These are phyloP conservation scores for Rhizophora mangle DNA, from an alignment of 345 rosid species.

Conservation along the genomic window DNA sequence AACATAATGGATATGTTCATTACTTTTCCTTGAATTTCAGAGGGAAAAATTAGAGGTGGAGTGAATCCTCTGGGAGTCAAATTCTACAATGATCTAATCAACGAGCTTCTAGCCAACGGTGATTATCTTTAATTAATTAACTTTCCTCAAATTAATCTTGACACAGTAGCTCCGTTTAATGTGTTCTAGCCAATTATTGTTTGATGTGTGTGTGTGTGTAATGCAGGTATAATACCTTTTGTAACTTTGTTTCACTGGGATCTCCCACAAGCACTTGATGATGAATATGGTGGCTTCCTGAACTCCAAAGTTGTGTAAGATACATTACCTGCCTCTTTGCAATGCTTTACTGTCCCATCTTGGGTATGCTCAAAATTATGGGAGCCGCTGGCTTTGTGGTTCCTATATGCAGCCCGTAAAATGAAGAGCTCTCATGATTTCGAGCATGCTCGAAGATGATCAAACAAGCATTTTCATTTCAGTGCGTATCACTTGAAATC, in stretches of 20 bases:
- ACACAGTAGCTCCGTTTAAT: background rate
- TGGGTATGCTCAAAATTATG: too few species aligned
- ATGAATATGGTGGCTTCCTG: slow-evolving; percentile 53
- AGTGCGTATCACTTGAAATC: too few species aligned
- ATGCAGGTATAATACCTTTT: slow-evolving; percentile 45
- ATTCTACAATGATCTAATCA: slow-evolving; percentile 32
- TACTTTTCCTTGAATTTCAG: background rate
- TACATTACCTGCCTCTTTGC: too few species aligned
- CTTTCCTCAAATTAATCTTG: background rate
- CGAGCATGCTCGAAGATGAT: too few species aligned
- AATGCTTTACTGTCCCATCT: too few species aligned
- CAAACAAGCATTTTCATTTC: too few species aligned
- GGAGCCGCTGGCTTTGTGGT: too few species aligned
- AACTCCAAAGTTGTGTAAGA: slow-evolving; percentile 48
- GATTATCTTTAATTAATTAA: background rate
- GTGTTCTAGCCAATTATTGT: background rate
- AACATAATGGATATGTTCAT: background rate
- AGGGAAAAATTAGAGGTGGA: slow-evolving; percentile 27
- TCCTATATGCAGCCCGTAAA: too few species aligned
- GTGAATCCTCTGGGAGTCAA: slow-evolving; percentile 20
- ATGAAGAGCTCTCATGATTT: too few species aligned
- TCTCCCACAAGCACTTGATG: slow-evolving; percentile 58
- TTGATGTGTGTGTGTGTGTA: background rate
- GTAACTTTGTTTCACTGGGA: slow-evolving; percentile 62
- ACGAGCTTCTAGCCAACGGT: slow-evolving; percentile 33